These are phyloP conservation scores for Exophiala alcalophila DNA, from an alignment of 2,329 filamentous ascomycete genomes.

Conservation along the genomic window DNA sequence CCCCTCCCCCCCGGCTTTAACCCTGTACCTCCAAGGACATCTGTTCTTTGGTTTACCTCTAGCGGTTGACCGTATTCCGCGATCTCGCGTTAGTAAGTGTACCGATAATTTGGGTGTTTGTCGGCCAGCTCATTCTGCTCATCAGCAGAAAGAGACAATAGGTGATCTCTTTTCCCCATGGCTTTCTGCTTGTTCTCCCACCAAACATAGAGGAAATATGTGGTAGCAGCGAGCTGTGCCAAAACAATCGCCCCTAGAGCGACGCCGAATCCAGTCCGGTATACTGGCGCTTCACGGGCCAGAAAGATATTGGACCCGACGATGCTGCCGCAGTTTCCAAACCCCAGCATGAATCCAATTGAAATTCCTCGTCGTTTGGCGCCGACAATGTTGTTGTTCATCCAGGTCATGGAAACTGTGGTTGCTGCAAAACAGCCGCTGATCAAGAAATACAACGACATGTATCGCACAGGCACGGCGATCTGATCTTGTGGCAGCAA, in stretches of 20 bases:
- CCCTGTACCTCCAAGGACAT: too few relatives aligned
- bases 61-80: too few relatives aligned
- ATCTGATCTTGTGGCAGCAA: constrained; percentile 30
- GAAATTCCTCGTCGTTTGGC: constrained; percentile 32
- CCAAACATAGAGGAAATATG: constrained; percentile 34
- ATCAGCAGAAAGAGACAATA: constrained; percentile 25
- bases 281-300: constrained; percentile 35
- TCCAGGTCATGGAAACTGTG: constrained; percentile 30
- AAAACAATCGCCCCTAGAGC: constrained; percentile 37
- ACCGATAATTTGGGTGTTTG: constrained; percentile 36
- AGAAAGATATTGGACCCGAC: constrained; percentile 42
- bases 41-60: too few relatives aligned
- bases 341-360: constrained; percentile 37
- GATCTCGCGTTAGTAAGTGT: constrained; percentile 32
- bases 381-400: constrained; percentile 33
- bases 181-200: constrained; percentile 35
- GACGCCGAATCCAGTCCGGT: constrained; percentile 39
- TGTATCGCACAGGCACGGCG: constrained; percentile 29
- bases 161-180: constrained; percentile 30
- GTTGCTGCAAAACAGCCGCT: constrained; percentile 34
- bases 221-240: constrained; percentile 32
- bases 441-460: constrained; percentile 30
- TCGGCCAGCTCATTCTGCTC: constrained; percentile 36
- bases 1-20: too few relatives aligned
- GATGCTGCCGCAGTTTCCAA: constrained; percentile 35